Evolutionary conservation across 805 yeast species (phyloP).

Genomic region (Metschnikowia amazonensis): DNA sequence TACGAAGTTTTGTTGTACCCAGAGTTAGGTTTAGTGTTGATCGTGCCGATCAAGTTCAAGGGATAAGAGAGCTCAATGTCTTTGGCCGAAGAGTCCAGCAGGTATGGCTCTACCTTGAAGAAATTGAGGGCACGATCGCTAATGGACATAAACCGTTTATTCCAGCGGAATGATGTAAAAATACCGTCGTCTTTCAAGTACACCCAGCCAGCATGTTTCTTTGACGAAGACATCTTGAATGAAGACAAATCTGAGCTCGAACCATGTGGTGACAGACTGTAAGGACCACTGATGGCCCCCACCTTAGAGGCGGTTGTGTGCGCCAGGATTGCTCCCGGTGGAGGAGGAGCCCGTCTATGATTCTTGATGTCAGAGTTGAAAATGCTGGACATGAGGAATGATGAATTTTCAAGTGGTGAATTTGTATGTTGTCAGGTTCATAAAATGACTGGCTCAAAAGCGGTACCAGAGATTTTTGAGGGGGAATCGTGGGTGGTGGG

Average conservation of each 20-base stretch:
- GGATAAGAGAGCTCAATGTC: conserved; percentile 43
- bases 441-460: background rate
- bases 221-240: conserved; percentile 10
- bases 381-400: conserved; percentile 32
- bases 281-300: background rate
- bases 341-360: conserved; percentile 45
- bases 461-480: background rate
- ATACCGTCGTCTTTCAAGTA: conserved; percentile 87
- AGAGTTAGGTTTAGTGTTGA: conserved; percentile 57
- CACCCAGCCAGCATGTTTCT: conserved; percentile 73
- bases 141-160: conserved; percentile 76
- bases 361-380: conserved; percentile 39
- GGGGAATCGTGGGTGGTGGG: background rate
- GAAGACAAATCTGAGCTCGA: conserved; percentile 7
- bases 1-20: conserved; percentile 42
- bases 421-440: background rate
- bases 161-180: conserved; percentile 85
- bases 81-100: conserved; percentile 33
- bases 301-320: background rate
- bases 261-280: conserved; percentile 1
- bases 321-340: conserved; percentile 24
- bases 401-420: background rate
- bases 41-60: conserved; percentile 33
- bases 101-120: conserved; percentile 58
- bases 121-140: conserved; percentile 72